These are phyloP conservation scores for Glutinoglossum americanum DNA, from an alignment of 495 filamentous ascomycete genomes.

Conservation along the genomic window DNA sequence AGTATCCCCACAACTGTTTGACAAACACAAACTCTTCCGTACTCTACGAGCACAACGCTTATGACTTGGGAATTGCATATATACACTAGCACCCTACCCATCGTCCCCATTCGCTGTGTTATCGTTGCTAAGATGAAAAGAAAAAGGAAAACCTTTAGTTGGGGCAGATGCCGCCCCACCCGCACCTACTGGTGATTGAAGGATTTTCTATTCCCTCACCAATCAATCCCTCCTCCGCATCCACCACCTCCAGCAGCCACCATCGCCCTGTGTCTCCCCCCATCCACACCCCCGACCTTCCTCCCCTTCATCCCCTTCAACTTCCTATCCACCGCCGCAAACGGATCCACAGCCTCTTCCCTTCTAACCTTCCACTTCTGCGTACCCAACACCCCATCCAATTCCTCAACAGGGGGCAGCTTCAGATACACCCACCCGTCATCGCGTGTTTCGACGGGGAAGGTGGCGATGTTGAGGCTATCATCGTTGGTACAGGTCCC, in stretches of 20 bases:
- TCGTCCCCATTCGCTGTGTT: no score
- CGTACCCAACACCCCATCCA: constrained; percentile 68
- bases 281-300: constrained; percentile 14
- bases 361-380: constrained; percentile 64
- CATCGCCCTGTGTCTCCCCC: constrained; percentile 14
- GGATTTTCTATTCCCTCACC: no score
- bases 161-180: no score
- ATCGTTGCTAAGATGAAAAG: no score
- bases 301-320: constrained; percentile 33
- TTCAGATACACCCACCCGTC: constrained; percentile 76
- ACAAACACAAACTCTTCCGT: no score
- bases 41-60: no score
- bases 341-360: constrained; percentile 40
- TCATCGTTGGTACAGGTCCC: constrained; percentile 64
- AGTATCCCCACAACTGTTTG: no score
- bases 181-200: no score
- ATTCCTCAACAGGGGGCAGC: constrained; percentile 65
- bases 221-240: constrained; percentile 37
- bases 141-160: no score
- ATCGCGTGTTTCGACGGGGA: constrained; percentile 53
- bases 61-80: no score
- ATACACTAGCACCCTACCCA: no score
- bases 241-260: constrained; percentile 24
- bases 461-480: constrained; percentile 63
- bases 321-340: constrained; percentile 48